These are phyloP conservation scores for Chrysoporthe deuterocubensis DNA, from an alignment of 2,329 filamentous ascomycete genomes.

Conservation along the genomic window DNA sequence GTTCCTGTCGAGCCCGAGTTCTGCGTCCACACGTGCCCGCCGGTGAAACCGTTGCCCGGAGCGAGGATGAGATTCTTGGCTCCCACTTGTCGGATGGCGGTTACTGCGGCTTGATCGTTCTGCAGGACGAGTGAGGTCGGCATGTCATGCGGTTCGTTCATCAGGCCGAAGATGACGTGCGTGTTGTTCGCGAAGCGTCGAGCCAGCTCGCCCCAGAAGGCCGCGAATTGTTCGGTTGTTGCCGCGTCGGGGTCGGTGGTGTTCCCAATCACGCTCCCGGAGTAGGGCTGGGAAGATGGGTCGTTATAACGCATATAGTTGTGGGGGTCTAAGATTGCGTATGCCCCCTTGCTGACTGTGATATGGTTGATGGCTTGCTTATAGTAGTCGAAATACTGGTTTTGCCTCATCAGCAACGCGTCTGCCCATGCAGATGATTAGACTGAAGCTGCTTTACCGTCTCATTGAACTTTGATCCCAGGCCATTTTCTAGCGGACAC, in stretches of 20 bases:
- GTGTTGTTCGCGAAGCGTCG: constrained; percentile 49
- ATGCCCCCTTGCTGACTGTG: constrained; percentile 49
- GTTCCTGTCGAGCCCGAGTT: constrained; percentile 38
- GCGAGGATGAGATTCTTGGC: constrained; percentile 53
- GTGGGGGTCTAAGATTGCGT: constrained; percentile 55
- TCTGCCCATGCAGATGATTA: neutral
- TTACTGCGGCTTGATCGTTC: constrained; percentile 53
- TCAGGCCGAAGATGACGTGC: constrained; percentile 54
- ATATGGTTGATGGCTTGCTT: constrained; percentile 55
- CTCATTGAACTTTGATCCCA: constrained; percentile 55
- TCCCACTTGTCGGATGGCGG: constrained; percentile 47
- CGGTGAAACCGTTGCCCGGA: constrained; percentile 54
- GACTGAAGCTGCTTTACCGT: constrained; percentile 33
- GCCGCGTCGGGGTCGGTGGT: constrained; percentile 47
- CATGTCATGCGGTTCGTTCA: constrained; percentile 58
- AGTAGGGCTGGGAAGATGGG: constrained; percentile 51
- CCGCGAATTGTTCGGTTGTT: constrained; percentile 50
- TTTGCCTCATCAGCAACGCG: neutral
- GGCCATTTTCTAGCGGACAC: constrained; percentile 49
- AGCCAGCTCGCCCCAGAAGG: constrained; percentile 55
- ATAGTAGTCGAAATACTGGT: constrained; percentile 46
- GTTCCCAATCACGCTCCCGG: constrained; percentile 54
- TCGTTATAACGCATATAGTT: constrained; percentile 61
- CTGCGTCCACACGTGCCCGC: constrained; percentile 52
- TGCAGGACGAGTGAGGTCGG: constrained; percentile 47